Evolutionary conservation across 805 yeast genomes (phyloP), one percentile per base, ranked within the genome.

Genomic region (Nakazawaea laoshanensis): DNA sequence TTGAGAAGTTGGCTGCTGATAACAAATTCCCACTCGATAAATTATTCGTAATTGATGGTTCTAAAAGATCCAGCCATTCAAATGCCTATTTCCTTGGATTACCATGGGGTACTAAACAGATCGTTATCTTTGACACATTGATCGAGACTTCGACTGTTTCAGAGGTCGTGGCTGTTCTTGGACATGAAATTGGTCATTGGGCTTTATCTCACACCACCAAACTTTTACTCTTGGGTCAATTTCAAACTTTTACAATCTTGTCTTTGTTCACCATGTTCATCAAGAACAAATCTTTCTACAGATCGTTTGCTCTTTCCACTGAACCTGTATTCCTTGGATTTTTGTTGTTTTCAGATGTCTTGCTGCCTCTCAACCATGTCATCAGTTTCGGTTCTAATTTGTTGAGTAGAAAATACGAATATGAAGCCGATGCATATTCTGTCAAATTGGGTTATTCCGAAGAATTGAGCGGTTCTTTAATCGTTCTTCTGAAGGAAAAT

Each of bases 181-280:
- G 95, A n/a, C 99, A 92, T 52, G 99, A 92, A 63, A 80, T 92
- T 45, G 99, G 99, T 32, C 99, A 92, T 56, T 92, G 99, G 99
- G 78, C 80, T 47, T 68, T 82, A 53, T 77, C 81, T 38, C 99
- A 92, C 56, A 80, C 88, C 40, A 64, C 88, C n/a, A 77, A 77
- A 52, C 70, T 80, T 67, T 58, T 92, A 48, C 48, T 70, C 4
- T 68, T 78, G 41, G 64, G 74, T 29, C 88, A 85, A 56, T 53
- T 61, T 4, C 83, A 83, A 45, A 55, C 78, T 33, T 72, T 81
- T 44, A 48, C 72, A 17, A 67, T 77, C 27, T 84, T 88, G 53
- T 65, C 81, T 1, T 50, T 82, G 42, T 88, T 92, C 58, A 73
- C 94, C 2, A 79, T 77, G 1, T 87, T 89, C 46, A 72, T 85